Percentiles rank a stretch among this genome's conserved stretches.
phyloP scores from a whole-genome alignment of 495 filamentous ascomycete species.

The Pseudotulostoma volvatum region DNA sequence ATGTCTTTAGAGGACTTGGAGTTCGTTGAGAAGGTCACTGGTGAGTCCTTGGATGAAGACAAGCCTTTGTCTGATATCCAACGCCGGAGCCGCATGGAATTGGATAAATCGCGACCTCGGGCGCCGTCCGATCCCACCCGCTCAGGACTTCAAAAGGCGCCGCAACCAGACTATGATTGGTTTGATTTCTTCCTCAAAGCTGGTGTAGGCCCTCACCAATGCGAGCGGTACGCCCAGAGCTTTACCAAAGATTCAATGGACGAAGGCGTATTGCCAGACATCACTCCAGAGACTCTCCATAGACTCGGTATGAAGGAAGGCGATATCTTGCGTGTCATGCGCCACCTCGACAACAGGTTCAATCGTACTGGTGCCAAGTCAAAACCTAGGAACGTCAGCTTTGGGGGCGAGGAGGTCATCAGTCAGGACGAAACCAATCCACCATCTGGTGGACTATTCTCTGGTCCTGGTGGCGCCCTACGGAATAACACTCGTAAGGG shows the following conservation, averaged over 20 bases:
- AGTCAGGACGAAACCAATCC: conserved; percentile 33
- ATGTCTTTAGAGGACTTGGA: conserved; percentile 93
- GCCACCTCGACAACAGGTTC: conserved; percentile 69
- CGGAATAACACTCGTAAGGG: conserved; percentile 79
- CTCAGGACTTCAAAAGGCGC: conserved; percentile 40
- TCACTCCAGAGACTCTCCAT: conserved; percentile 63
- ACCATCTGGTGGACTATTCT: conserved; percentile 62
- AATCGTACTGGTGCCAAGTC: conserved; percentile 42
- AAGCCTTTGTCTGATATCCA: conserved; percentile 79
- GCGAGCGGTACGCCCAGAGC: conserved; percentile 80
- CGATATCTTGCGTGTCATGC: conserved; percentile 90
- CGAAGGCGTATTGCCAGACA: conserved; percentile 73
- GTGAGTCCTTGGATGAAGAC: conserved; percentile 87
- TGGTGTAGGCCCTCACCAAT: conserved; percentile 78
- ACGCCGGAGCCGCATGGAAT: conserved; percentile 19
- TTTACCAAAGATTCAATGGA: conserved; percentile 91
- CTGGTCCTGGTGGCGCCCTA: conserved; percentile 72
- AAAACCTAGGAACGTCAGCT: conserved; percentile 45
- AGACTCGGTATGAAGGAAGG: conserved; percentile 86
- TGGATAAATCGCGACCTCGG: conserved; percentile 8
- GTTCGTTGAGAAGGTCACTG: conserved; percentile 75
- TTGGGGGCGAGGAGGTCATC: conserved; percentile 39
- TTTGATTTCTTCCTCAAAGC: conserved; percentile 94
- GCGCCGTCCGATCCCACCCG: conserved; percentile 16
- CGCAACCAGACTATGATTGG: conserved; percentile 85